Base-by-base conservation (phyloP, 805 yeast species). In the Yarrowia osloensis region DNA sequence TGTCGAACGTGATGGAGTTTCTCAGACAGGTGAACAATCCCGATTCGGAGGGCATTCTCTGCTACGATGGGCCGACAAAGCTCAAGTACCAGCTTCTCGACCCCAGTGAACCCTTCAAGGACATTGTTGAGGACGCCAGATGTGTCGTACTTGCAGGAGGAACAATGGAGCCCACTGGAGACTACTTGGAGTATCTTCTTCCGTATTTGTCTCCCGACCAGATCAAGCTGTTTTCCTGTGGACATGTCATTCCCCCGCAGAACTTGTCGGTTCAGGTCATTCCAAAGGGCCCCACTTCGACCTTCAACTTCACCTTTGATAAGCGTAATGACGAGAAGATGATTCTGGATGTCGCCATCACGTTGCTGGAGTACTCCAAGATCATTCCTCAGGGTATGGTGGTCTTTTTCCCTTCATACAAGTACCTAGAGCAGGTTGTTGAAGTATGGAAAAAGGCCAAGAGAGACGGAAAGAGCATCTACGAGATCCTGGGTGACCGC, bases 71-170 rank as follows among this genome's bases (percentile, higher is more conserved):
- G 59, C 74, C 72, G 21, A 68, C 71, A 0, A 29, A 52, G 19
- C 71, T 93, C 65, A 85, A 86, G 67, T 93, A 92, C 73, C 82
- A 91, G 81, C 78, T 91, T 8, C 78, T 93, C 8, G 97, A 92
- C 73, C 96, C 97, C 2, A 86, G 91, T 66, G 85, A 84, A 57
- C 80, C 85, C 2, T 91, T 93, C 73, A 79, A 81, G 66, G 87
- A 86, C 1, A 80, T 94, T 2, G 85, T 90, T 0, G 85, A 85
- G 2, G 83, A 85, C 15, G 81, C 91, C 0, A 81, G 81, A 70
- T 88, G 93, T 75, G 88, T 93, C 0, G 79, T 94, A 1, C 74
- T 93, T 2, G 95, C 97, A 1, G 98, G 98, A 39, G 98, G 98
- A 15, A 93, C 98, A 0, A 91, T 92, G 97, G 94, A 90, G 73